Conservation (phyloP, 352 stramenopile genomes). For the Globisporangium barbulae region DNA sequence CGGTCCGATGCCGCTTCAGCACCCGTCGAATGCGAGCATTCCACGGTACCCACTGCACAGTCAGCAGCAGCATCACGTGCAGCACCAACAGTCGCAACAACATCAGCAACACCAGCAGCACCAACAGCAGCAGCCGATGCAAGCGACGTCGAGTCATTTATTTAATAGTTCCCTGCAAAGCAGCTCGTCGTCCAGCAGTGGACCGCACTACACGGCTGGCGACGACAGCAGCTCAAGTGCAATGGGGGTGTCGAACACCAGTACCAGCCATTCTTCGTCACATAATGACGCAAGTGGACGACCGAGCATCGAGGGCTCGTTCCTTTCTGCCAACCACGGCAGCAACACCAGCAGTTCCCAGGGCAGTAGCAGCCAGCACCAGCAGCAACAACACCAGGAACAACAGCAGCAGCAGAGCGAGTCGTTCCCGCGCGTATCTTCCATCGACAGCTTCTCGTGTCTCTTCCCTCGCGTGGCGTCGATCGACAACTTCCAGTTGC, state of each 20-base stretch:
- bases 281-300: not conserved
- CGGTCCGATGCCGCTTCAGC: conserved; percentile 16
- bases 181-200: not conserved
- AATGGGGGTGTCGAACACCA: not conserved
- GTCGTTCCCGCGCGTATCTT: conserved; percentile 68
- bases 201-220: not conserved
- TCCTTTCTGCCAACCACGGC: not conserved
- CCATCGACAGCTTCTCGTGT: conserved; percentile 83
- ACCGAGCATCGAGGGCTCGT: not conserved
- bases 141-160: conserved; percentile 14
- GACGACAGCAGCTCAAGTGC: not conserved
- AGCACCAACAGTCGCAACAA: conserved; percentile 9
- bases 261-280: not conserved
- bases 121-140: conserved; percentile 9
- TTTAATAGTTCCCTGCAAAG: conserved; percentile 17
- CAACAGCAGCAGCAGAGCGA: conserved; percentile 18
- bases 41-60: conserved; percentile 11
- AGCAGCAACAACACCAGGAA: not conserved
- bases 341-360: not conserved
- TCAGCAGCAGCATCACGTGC: conserved; percentile 11
- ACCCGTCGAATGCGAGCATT: not conserved
- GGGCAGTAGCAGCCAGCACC: not conserved
- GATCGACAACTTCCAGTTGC: conserved; percentile 74
- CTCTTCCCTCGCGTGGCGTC: conserved; percentile 79
- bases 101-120: conserved; percentile 11